These are phyloP conservation scores for Sporothrix curviconia DNA, from an alignment of 2,329 filamentous ascomycete species.

Conservation along the genomic window DNA sequence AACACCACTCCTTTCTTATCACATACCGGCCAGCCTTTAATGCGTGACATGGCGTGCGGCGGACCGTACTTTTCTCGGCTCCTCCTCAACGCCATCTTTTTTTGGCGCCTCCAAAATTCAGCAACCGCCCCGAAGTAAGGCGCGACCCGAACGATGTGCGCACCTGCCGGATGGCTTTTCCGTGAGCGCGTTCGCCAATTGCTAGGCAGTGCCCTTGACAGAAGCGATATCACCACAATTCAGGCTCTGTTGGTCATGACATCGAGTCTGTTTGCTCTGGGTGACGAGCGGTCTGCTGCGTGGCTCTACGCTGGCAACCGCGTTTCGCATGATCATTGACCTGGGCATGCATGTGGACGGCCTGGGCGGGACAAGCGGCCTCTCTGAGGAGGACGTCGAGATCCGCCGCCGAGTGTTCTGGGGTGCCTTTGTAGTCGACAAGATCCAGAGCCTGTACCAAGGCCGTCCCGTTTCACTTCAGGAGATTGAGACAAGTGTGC, in stretches of 20 bases:
- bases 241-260: conserved; percentile 47
- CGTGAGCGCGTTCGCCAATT: conserved; percentile 40
- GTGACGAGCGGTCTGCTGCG: conserved; percentile 42
- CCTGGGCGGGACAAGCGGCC: background rate
- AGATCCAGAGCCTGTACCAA: conserved; percentile 49
- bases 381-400: conserved; percentile 27
- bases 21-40: conserved; percentile 48
- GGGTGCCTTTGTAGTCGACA: conserved; percentile 25
- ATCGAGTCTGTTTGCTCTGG: conserved; percentile 42
- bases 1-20: conserved; percentile 42
- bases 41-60: conserved; percentile 45
- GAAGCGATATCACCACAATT: conserved; percentile 47
- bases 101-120: conserved; percentile 34
- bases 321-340: conserved; percentile 23
- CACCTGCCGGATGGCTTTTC: conserved; percentile 43
- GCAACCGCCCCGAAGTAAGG: conserved; percentile 35
- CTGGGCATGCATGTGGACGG: conserved; percentile 23
- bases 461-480: conserved; percentile 44
- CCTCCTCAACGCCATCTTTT: conserved; percentile 25
- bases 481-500: conserved; percentile 39
- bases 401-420: conserved; percentile 21
- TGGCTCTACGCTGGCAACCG: conserved; percentile 36
- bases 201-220: conserved; percentile 38
- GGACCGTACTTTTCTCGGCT: conserved; percentile 48
- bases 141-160: conserved; percentile 38